phyloP scores from a whole-genome alignment of 331 rosid genomes.

The Malus hybrid region DNA sequence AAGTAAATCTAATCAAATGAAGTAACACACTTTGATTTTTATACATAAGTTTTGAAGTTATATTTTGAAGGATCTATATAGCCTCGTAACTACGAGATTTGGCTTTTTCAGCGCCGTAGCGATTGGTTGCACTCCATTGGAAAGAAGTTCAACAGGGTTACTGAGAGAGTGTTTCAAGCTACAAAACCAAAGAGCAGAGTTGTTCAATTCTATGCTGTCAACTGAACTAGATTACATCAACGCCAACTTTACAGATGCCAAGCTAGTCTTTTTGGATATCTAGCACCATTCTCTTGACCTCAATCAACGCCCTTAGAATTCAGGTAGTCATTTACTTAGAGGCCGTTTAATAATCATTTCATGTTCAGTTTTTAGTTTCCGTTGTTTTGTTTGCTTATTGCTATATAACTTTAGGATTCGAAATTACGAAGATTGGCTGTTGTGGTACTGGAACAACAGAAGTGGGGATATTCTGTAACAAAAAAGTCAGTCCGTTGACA shows the following conservation, averaged over 20 bases:
- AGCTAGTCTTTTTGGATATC: background rate
- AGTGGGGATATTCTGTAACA: background rate
- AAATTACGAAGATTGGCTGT: background rate
- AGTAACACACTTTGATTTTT: background rate
- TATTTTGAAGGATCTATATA: constrained; percentile 19
- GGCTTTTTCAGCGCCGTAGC: constrained; percentile 33
- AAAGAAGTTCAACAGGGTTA: constrained; percentile 12
- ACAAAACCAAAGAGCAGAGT: background rate
- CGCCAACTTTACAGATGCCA: background rate
- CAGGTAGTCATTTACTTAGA: background rate
- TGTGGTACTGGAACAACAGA: background rate
- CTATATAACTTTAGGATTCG: background rate
- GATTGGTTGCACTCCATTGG: constrained; percentile 35
- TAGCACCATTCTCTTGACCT: background rate
- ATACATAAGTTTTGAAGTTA: too few relatives aligned
- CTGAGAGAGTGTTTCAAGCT: background rate
- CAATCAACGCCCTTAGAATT: background rate
- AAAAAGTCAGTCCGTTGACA: background rate
- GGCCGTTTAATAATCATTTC: too few relatives aligned
- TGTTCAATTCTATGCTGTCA: background rate
- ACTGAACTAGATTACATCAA: background rate
- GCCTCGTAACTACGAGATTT: constrained; percentile 17
- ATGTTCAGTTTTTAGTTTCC: too few relatives aligned
- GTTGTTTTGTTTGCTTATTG: background rate
- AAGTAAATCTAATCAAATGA: background rate